These are phyloP conservation scores for Chytriomyces confervae DNA, from an alignment of 192 early-diverging fungal genomes.

Conservation along the genomic window DNA sequence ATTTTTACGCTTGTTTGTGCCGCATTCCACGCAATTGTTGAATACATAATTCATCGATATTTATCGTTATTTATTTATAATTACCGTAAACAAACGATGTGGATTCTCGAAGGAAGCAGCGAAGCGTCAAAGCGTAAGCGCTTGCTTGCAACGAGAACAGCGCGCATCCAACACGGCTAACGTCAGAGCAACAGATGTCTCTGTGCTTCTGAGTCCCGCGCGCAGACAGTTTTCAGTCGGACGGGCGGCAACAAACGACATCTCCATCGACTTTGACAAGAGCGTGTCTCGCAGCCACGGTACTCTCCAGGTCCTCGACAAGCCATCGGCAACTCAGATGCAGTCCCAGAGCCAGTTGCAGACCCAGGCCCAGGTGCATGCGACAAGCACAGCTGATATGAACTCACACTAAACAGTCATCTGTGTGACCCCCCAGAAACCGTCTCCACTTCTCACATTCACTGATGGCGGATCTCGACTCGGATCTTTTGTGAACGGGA, in stretches of 20 bases:
- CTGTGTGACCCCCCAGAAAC: not conserved
- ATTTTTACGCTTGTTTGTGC: too few species aligned
- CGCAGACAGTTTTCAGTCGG: constrained; percentile 16
- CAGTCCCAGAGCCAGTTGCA: not conserved
- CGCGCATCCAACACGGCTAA: not conserved
- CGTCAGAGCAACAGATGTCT: not conserved
- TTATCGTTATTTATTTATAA: too few species aligned
- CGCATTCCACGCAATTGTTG: too few species aligned
- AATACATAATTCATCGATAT: too few species aligned
- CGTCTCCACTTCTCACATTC: not conserved
- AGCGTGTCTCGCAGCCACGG: constrained; percentile 21
- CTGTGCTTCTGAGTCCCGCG: not conserved
- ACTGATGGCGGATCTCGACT: constrained; percentile 18
- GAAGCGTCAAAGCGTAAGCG: not conserved
- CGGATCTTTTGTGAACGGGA: constrained; percentile 18
- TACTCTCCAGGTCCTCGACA: not conserved
- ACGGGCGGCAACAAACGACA: not conserved
- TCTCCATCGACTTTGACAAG: constrained; percentile 25
- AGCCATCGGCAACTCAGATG: not conserved
- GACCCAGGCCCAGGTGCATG: not conserved
- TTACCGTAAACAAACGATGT: too few species aligned
- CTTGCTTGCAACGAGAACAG: not conserved
- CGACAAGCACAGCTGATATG: not conserved
- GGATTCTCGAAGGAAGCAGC: constrained; percentile 1
- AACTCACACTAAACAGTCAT: not conserved